Evolutionary conservation across 129 eudicot species (phyloP).

Genomic region (Saussurea involucrata): DNA sequence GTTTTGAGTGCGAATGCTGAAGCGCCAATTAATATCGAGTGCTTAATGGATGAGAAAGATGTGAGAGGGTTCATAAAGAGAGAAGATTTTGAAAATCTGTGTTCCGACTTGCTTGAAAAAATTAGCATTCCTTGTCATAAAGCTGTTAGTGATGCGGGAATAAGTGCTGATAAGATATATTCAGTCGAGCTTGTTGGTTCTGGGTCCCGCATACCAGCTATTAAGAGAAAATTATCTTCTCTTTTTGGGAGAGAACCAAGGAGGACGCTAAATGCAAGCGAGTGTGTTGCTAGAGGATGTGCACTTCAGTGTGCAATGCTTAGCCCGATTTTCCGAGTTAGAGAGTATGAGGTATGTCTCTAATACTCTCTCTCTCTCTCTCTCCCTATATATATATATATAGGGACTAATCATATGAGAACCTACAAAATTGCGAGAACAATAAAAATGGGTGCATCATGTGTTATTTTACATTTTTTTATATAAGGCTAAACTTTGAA

Average conservation of each 20-base stretch:
- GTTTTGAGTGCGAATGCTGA: conserved; percentile 96
- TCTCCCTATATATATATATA: no score
- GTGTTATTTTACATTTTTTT: no score
- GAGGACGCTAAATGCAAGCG: conserved; percentile 91
- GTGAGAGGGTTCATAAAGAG: conserved; percentile 87
- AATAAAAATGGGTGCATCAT: no score
- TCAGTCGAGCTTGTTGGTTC: conserved; percentile 95
- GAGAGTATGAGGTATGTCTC: conserved; percentile 85
- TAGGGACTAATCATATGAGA: no score
- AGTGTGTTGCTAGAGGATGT: conserved; percentile 99
- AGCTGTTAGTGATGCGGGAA: conserved; percentile 67
- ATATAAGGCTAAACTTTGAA: no score
- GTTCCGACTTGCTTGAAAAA: conserved; percentile 56
- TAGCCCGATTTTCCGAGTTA: conserved; percentile 83
- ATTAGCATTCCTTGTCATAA: conserved; percentile 68
- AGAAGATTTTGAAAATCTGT: conserved; percentile 87
- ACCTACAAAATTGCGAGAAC: no score
- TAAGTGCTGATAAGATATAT: conserved; percentile 56
- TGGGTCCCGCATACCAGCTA: conserved; percentile 94
- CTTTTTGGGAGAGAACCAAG: conserved; percentile 70
- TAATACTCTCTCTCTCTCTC: not conserved
- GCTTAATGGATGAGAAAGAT: conserved; percentile 98
- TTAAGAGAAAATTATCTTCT: conserved; percentile 44
- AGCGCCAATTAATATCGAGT: conserved; percentile 89
- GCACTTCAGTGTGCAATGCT: conserved; percentile 98